A percentile compares a stretch with the other conserved stretches of the same genome.
Conservation (phyloP, 208 protist genomes). For the Leptomonas seymouri region DNA sequence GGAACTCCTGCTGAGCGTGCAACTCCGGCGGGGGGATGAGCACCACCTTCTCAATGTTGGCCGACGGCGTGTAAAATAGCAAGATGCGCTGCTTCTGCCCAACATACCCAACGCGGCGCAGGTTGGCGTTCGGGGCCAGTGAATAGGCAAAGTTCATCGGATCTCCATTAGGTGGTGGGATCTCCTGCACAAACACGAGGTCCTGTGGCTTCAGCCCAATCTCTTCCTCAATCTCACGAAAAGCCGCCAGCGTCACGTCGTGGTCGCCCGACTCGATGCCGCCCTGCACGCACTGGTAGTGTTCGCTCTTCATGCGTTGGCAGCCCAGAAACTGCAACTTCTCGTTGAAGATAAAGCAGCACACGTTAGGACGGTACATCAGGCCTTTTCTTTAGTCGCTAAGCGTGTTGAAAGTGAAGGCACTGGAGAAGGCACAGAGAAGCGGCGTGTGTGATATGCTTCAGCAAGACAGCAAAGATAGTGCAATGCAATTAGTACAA, state of each 20-base stretch:
- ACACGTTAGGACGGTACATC: slow-evolving; percentile 88
- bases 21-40: slow-evolving; percentile 57
- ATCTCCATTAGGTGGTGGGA: slow-evolving; percentile 64
- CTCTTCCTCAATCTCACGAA: slow-evolving; percentile 79
- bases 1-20: slow-evolving; percentile 59
- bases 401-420: too few species aligned
- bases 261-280: slow-evolving; percentile 66
- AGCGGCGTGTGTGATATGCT: too few species aligned
- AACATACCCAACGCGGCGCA: slow-evolving; percentile 67
- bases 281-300: slow-evolving; percentile 79
- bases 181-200: slow-evolving; percentile 67
- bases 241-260: slow-evolving; percentile 57
- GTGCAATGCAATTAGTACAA: too few species aligned
- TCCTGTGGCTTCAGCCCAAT: slow-evolving; percentile 58
- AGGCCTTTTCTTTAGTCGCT: too few species aligned
- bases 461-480: too few species aligned
- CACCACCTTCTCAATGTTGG: slow-evolving; percentile 53
- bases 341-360: slow-evolving; percentile 78
- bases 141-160: slow-evolving; percentile 69
- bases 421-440: too few species aligned
- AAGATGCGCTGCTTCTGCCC: slow-evolving; percentile 81
- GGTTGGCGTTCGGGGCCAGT: slow-evolving; percentile 49
- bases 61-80: slow-evolving; percentile 61
- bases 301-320: slow-evolving; percentile 39
- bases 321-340: slow-evolving; percentile 64